phyloP scores from a whole-genome alignment of 2,329 filamentous ascomycete genomes.

The Colletotrichum siamense region DNA sequence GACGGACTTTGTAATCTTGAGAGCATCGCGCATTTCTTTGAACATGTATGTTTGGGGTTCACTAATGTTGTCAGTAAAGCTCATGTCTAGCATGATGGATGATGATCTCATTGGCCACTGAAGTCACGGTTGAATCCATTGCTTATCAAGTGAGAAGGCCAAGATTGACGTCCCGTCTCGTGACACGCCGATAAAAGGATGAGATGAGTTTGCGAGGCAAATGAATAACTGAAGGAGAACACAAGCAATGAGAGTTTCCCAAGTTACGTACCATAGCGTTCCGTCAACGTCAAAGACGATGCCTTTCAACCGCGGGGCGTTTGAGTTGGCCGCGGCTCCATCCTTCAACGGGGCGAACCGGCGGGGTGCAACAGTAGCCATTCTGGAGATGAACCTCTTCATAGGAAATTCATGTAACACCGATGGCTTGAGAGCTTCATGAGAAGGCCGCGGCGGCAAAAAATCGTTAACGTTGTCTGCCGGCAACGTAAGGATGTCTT shows the following conservation, averaged over 20 bases:
- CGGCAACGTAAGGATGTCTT: background rate
- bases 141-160: background rate
- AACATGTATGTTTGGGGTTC: conserved; percentile 98
- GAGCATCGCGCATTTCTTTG: conserved; percentile 76
- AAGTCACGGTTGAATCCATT: background rate
- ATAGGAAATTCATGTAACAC: background rate
- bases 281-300: conserved; percentile 94
- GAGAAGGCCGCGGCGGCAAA: background rate
- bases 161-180: background rate
- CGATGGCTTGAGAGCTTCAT: background rate
- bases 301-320: conserved; percentile 57
- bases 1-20: conserved; percentile 72
- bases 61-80: conserved; percentile 48
- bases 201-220: background rate
- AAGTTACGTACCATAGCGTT: conserved; percentile 78
- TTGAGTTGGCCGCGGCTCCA: conserved; percentile 32
- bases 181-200: background rate
- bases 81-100: background rate
- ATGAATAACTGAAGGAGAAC: background rate
- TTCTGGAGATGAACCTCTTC: conserved; percentile 42
- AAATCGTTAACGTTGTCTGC: background rate
- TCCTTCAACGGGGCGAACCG: conserved; percentile 63
- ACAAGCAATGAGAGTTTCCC: background rate
- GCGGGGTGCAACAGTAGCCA: conserved; percentile 45
- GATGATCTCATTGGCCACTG: background rate